Percentiles rank a stretch among this genome's conserved stretches.
phyloP scores from a whole-genome alignment of 441 rosid genomes.

The Croton setiger region DNA sequence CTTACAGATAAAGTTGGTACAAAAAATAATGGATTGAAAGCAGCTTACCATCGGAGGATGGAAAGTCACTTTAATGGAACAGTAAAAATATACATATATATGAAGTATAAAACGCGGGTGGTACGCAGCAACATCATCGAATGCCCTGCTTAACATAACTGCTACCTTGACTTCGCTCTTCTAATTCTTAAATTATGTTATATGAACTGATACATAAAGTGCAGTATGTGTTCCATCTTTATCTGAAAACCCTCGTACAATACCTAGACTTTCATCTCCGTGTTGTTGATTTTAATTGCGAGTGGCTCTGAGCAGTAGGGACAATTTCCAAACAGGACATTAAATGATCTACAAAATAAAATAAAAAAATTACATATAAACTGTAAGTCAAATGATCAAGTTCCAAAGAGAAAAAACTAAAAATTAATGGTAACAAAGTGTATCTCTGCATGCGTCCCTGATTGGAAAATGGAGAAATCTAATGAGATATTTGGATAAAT shows the following conservation, averaged over 20 bases:
- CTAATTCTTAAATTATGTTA: neutral
- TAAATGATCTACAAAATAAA: conserved; percentile 51
- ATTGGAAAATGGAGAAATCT: neutral
- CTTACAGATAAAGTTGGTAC: conserved; percentile 21
- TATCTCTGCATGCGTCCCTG: neutral
- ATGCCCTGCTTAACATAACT: conserved; percentile 9
- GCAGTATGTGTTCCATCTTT: neutral
- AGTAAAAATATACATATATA: neutral
- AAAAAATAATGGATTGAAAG: conserved; percentile 14
- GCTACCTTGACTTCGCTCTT: neutral
- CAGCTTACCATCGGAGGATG: conserved; percentile 10
- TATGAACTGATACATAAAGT: neutral
- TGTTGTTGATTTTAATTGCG: conserved; percentile 49
- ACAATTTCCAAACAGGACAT: conserved; percentile 71
- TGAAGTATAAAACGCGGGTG: neutral
- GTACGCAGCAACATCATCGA: neutral
- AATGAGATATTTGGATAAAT: neutral
- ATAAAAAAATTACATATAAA: conserved; percentile 8
- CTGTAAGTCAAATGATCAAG: conserved; percentile 9
- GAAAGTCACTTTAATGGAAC: conserved; percentile 15
- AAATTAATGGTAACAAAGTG: neutral
- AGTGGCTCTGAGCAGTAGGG: conserved; percentile 71
- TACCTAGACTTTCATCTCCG: conserved; percentile 21
- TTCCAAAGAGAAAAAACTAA: neutral
- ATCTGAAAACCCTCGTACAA: neutral